phyloP scores from a whole-genome alignment of 148 eudicot genomes.

The Nyssa sinensis region DNA sequence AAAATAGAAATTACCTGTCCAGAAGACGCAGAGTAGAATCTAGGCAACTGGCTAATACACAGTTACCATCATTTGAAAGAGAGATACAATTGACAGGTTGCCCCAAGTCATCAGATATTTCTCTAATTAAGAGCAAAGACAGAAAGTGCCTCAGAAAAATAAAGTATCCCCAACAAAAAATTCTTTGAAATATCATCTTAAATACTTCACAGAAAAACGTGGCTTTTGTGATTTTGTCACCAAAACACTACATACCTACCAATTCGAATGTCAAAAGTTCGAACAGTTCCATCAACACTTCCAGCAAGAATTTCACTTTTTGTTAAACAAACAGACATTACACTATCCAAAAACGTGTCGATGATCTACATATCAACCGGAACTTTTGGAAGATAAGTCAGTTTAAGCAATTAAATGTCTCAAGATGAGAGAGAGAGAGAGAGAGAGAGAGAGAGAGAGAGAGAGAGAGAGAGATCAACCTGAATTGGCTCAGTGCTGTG shows the following conservation, averaged over 20 bases:
- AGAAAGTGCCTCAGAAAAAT: constrained; percentile 5
- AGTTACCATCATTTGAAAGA: constrained; percentile 87
- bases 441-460: constrained; percentile 10
- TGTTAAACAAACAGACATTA: constrained; percentile 85
- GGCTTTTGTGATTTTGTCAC: not conserved
- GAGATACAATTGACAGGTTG: constrained; percentile 94
- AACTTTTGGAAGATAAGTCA: constrained; percentile 8
- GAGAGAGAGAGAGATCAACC: constrained; percentile 36
- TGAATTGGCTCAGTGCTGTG: constrained; percentile 96
- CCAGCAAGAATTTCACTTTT: constrained; percentile 93
- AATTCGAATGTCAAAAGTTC: constrained; percentile 93
- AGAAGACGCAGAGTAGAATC: constrained; percentile 91
- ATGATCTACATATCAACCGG: constrained; percentile 63
- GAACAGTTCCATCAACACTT: constrained; percentile 95
- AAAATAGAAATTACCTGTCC: constrained; percentile 58
- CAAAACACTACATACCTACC: constrained; percentile 68
- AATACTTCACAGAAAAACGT: not conserved
- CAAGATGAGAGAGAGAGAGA: not conserved
- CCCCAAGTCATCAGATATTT: constrained; percentile 83
- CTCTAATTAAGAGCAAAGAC: constrained; percentile 38
- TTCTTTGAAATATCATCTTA: not conserved
- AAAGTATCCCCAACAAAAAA: not conserved
- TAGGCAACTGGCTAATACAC: constrained; percentile 84
- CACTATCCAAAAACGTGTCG: constrained; percentile 83
- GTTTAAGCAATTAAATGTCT: not conserved